These are phyloP conservation scores for Collybia sordida DNA, from an alignment of 768 basidiomycete genomes.

Conservation along the genomic window DNA sequence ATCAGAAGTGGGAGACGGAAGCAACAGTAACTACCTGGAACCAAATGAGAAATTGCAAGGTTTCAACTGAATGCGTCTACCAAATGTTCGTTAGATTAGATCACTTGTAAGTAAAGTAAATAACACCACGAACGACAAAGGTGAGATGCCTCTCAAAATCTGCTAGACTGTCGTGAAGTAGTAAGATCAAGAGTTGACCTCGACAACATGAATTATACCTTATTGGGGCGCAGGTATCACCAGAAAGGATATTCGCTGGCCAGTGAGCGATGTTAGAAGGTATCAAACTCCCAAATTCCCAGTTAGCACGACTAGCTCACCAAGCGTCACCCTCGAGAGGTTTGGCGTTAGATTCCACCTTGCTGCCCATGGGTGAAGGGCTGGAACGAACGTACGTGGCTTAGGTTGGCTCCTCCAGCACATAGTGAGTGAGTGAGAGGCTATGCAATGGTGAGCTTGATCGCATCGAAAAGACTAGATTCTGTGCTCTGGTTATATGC, in stretches of 20 bases:
- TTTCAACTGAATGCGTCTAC: constrained; percentile 30
- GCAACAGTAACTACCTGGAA: constrained; percentile 22
- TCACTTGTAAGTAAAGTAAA: constrained; percentile 13
- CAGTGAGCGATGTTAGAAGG: constrained; percentile 5
- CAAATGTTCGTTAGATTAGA: constrained; percentile 20
- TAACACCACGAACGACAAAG: constrained; percentile 18
- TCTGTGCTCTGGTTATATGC: no score
- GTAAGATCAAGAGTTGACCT: not conserved
- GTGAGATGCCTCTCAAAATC: constrained; percentile 25
- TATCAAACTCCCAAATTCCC: not conserved
- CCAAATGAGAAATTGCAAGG: constrained; percentile 36
- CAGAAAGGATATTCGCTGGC: constrained; percentile 32
- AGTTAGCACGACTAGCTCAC: constrained; percentile 11
- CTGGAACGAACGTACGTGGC: constrained; percentile 10
- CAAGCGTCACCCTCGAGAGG: constrained; percentile 20
- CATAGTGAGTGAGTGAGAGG: no score
- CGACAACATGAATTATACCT: constrained; percentile 18
- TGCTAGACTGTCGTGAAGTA: constrained; percentile 21
- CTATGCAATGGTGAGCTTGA: no score
- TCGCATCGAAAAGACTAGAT: no score
- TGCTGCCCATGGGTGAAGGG: constrained; percentile 19
- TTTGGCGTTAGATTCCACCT: constrained; percentile 21
- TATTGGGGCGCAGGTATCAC: constrained; percentile 39
- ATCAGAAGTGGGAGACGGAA: not conserved
- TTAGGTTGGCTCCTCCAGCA: no score